Conservation (phyloP, 208 protist species). For the Kentomonas sorsogonicus region DNA sequence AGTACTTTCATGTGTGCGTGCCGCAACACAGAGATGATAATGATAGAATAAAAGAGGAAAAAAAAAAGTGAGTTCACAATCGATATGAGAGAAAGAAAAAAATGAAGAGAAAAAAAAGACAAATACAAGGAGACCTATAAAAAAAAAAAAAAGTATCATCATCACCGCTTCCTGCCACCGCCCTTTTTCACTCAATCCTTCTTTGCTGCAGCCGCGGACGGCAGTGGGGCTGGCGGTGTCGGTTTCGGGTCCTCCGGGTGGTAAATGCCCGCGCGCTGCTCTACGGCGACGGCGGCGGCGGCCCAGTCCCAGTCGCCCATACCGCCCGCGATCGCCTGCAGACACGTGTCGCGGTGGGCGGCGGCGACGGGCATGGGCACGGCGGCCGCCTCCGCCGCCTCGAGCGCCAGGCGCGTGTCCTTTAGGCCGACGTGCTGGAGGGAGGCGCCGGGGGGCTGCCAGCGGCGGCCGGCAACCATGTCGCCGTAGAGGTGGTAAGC, state of each 20-base stretch:
- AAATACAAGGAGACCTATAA: no score
- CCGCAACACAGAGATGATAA: no score
- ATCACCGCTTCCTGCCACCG: no score
- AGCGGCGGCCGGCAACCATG: conserved; percentile 17
- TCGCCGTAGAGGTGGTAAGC: conserved; percentile 23
- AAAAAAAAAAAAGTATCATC: no score
- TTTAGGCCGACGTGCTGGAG: conserved; percentile 23
- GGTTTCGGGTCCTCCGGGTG: conserved; percentile 9
- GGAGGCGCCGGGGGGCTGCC: conserved; percentile 20
- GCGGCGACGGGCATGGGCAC: conserved; percentile 26
- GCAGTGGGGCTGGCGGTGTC: no score
- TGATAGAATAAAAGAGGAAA: no score
- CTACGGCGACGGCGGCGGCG: conserved; percentile 18
- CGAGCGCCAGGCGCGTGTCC: conserved; percentile 22
- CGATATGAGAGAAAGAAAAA: no score
- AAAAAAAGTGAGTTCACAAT: no score
- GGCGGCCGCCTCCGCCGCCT: conserved; percentile 17
- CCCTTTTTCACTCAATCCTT: no score
- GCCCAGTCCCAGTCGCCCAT: conserved; percentile 38
- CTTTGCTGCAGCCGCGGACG: no score
- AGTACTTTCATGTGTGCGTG: no score
- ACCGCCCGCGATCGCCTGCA: conserved; percentile 20
- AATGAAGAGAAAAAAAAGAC: no score
- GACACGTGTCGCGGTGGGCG: conserved; percentile 16
- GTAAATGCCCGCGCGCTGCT: conserved; percentile 25